A percentile compares a stretch with the other conserved stretches of the same genome.
Evolutionary conservation across 768 basidiomycete species (phyloP).

Genomic region (Ramaria sp.): DNA sequence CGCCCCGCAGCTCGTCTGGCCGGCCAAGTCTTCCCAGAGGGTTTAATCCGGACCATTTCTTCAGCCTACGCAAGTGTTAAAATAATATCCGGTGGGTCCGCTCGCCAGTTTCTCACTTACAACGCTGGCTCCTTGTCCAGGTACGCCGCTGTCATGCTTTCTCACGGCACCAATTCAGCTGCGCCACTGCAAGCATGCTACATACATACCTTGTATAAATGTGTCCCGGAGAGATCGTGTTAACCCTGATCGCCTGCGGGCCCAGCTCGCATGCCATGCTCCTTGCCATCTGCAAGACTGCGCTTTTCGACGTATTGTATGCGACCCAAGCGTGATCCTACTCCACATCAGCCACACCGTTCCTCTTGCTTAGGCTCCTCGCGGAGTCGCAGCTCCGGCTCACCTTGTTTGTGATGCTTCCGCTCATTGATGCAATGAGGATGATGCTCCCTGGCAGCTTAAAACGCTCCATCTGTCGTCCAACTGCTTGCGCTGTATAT

Average conservation of each 20-base stretch:
- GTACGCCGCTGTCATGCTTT: constrained; percentile 66
- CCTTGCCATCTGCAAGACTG: constrained; percentile 69
- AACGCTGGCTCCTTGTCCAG: constrained; percentile 47
- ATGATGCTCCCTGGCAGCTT: constrained; percentile 42
- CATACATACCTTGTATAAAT: constrained; percentile 50
- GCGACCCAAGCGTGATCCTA: constrained; percentile 69
- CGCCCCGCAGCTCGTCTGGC: constrained; percentile 64
- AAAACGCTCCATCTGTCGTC: constrained; percentile 43
- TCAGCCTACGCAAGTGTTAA: constrained; percentile 29
- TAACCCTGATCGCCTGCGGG: constrained; percentile 54
- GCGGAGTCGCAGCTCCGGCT: constrained; percentile 6
- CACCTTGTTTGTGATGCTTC: constrained; percentile 62
- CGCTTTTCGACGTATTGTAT: constrained; percentile 71
- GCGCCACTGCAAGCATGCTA: not conserved
- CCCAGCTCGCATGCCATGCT: constrained; percentile 80
- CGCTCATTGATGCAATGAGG: constrained; percentile 53
- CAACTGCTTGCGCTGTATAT: constrained; percentile 46
- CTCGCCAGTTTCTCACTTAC: not conserved
- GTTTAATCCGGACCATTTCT: constrained; percentile 59
- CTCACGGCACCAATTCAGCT: constrained; percentile 1
- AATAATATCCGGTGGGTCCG: not conserved
- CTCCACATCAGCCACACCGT: not conserved
- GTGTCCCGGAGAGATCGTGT: constrained; percentile 66
- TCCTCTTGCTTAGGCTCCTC: constrained; percentile 5
- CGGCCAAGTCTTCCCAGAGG: constrained; percentile 63